These are phyloP conservation scores for Phenoliferia sp. DNA, from an alignment of 1,284 basidiomycete species.

Conservation along the genomic window DNA sequence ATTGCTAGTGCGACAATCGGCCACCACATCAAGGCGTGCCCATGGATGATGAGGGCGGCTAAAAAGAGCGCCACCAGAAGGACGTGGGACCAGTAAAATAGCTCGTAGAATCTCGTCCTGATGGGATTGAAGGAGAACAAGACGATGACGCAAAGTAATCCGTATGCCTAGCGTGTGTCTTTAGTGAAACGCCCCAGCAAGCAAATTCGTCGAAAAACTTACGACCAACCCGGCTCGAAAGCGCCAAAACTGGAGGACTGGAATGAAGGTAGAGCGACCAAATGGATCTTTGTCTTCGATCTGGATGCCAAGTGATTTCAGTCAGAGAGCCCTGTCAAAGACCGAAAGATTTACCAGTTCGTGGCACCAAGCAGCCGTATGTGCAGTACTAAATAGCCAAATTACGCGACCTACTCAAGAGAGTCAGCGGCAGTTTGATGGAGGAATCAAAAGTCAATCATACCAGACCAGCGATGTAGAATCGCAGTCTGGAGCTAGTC, in stretches of 20 bases:
- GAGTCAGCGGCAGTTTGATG: neutral
- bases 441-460: neutral
- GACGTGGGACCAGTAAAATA: slow-evolving; percentile 69
- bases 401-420: slow-evolving; percentile 61
- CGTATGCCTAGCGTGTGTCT: slow-evolving; percentile 55
- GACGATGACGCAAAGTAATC: slow-evolving; percentile 63
- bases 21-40: slow-evolving; percentile 48
- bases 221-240: slow-evolving; percentile 72
- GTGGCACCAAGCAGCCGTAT: slow-evolving; percentile 70
- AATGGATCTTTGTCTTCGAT: slow-evolving; percentile 54
- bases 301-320: too few relatives aligned
- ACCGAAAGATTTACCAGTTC: slow-evolving; percentile 53
- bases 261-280: slow-evolving; percentile 54
- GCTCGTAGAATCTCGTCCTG: slow-evolving; percentile 65
- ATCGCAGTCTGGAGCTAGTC: slow-evolving; percentile 22
- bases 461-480: slow-evolving; percentile 29
- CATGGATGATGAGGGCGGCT: slow-evolving; percentile 60
- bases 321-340: too few relatives aligned
- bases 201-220: slow-evolving; percentile 44
- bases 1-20: slow-evolving; percentile 56
- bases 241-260: slow-evolving; percentile 61
- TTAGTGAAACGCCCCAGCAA: neutral
- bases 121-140: slow-evolving; percentile 60
- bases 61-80: slow-evolving; percentile 61
- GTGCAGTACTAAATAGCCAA: slow-evolving; percentile 63